These are phyloP conservation scores for Curvularia verruculosa DNA, from an alignment of 2,329 filamentous ascomycete genomes.

Conservation along the genomic window DNA sequence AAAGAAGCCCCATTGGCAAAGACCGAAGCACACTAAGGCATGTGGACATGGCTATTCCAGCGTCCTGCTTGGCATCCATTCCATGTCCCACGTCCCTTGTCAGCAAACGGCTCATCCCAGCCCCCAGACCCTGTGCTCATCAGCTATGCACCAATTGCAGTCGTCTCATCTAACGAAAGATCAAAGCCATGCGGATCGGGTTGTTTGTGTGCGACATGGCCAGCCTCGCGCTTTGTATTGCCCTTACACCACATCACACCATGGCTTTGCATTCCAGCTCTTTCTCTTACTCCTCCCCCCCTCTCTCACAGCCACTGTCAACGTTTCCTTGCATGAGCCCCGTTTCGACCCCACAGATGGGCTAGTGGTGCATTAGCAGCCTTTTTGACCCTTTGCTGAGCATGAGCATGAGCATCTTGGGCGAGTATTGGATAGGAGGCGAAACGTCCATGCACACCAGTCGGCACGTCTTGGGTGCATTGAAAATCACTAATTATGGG, in stretches of 20 bases:
- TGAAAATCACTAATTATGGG: constrained; percentile 8
- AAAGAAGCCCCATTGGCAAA: neutral
- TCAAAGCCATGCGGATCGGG: neutral
- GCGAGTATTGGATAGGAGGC: constrained; percentile 1
- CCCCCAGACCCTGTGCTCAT: constrained; percentile 4
- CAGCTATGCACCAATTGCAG: neutral
- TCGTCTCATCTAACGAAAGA: neutral
- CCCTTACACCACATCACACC: neutral
- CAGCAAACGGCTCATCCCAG: neutral
- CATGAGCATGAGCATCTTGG: neutral
- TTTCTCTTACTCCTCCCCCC: too few species aligned
- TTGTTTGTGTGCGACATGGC: neutral
- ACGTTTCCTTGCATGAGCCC: neutral
- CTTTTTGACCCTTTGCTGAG: neutral
- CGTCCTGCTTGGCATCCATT: neutral
- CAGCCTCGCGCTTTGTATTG: neutral
- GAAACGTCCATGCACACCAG: neutral
- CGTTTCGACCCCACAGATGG: neutral
- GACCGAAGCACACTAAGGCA: neutral
- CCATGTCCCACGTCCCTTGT: neutral
- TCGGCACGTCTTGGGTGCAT: neutral
- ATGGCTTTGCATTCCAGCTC: neutral
- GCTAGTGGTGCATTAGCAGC: neutral
- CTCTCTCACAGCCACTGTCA: neutral
- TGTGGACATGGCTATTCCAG: too few species aligned